phyloP scores from a whole-genome alignment of 768 basidiomycete genomes.

The Pisolithus albus region DNA sequence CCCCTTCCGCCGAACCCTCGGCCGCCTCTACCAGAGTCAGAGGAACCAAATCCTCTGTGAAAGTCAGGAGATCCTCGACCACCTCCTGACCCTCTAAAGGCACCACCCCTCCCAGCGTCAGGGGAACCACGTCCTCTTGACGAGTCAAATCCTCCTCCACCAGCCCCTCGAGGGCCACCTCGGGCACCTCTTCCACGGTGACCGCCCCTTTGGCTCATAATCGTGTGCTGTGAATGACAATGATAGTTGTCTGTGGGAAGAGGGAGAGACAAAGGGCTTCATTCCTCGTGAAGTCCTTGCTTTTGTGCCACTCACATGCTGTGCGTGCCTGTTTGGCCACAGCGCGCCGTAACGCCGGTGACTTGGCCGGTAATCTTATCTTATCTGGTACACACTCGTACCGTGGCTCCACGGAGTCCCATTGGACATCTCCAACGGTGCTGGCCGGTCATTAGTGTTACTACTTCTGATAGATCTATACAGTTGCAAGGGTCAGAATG shows the following conservation, averaged over 20 bases:
- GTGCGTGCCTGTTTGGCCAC: neutral
- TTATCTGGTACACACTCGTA: neutral
- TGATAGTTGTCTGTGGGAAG: neutral
- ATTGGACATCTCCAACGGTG: too few relatives aligned
- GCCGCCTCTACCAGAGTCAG: slow-evolving; percentile 21
- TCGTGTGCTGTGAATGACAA: neutral
- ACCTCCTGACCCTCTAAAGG: slow-evolving; percentile 23
- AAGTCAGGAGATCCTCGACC: slow-evolving; percentile 15
- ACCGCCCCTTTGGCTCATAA: slow-evolving; percentile 34
- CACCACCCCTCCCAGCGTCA: slow-evolving; percentile 18
- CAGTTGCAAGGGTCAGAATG: neutral
- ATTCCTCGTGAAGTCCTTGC: neutral
- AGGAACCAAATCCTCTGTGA: slow-evolving; percentile 15
- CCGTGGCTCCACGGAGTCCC: too few relatives aligned
- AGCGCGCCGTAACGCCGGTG: too few relatives aligned
- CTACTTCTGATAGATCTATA: neutral
- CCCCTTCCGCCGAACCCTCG: slow-evolving; percentile 23
- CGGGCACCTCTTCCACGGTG: slow-evolving; percentile 18
- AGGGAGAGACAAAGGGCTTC: neutral
- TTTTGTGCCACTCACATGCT: slow-evolving; percentile 8
- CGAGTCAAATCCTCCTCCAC: slow-evolving; percentile 27
- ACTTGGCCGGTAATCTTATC: neutral
- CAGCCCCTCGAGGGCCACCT: slow-evolving; percentile 18
- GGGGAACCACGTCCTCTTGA: slow-evolving; percentile 20
- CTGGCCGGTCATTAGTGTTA: neutral